Evolutionary conservation across 345 rosid genomes (phyloP).

Genomic region (Bruguiera gymnorhiza): DNA sequence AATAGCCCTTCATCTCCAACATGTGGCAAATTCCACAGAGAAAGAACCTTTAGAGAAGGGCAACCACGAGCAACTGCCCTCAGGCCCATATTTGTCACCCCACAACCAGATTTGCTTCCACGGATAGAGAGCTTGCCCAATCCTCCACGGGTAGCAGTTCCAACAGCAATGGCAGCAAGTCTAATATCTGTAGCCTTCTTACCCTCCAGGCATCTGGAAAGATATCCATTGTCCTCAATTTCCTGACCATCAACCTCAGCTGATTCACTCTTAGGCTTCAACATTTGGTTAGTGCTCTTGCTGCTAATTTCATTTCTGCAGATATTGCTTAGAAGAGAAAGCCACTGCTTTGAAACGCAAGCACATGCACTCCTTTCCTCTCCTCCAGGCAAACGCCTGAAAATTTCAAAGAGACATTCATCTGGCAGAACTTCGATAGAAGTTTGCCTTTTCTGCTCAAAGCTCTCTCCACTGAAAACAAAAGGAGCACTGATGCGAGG

Average conservation of each 20-base stretch:
- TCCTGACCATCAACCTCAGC: conserved; percentile 27
- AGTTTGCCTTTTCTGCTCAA: conserved; percentile 51
- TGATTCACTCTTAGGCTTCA: neutral
- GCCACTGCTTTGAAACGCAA: conserved; percentile 90
- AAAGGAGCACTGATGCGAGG: conserved; percentile 66
- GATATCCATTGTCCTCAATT: conserved; percentile 56
- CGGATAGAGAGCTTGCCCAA: conserved; percentile 64
- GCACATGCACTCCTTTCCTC: conserved; percentile 79
- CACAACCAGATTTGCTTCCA: conserved; percentile 45
- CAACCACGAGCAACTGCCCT: conserved; percentile 74
- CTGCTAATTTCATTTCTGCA: conserved; percentile 49
- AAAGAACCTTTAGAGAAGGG: conserved; percentile 63
- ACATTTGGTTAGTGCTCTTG: conserved; percentile 15
- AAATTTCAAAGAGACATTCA: conserved; percentile 90
- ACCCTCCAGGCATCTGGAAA: conserved; percentile 80
- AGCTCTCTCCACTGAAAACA: conserved; percentile 47
- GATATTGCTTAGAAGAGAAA: conserved; percentile 64
- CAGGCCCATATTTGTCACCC: conserved; percentile 70
- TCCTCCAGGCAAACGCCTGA: conserved; percentile 64
- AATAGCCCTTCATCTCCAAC: conserved; percentile 62
- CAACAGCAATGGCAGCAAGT: conserved; percentile 84
- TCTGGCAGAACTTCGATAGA: conserved; percentile 82
- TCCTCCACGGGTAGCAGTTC: conserved; percentile 83
- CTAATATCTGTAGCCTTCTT: conserved; percentile 84
- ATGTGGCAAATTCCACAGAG: conserved; percentile 64